These are phyloP conservation scores for Phaeosphaeriaceae sp. DNA, from an alignment of 2,329 filamentous ascomycete species.

Conservation along the genomic window DNA sequence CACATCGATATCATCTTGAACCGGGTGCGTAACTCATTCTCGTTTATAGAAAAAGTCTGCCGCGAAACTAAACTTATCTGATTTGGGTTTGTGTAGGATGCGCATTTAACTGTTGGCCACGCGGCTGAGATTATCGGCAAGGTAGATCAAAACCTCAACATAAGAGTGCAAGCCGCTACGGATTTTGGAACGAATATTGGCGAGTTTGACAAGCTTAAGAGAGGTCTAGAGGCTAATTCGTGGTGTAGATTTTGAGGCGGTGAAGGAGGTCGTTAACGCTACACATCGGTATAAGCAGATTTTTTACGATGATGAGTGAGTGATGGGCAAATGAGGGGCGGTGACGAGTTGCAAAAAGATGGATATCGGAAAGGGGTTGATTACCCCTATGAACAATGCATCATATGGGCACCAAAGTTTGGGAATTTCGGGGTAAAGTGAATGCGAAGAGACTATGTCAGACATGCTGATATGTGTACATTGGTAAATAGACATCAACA, in stretches of 20 bases:
- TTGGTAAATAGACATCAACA: neutral
- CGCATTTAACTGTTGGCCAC: slow-evolving; percentile 72
- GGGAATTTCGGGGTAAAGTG: too few species aligned
- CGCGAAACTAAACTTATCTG: too few species aligned
- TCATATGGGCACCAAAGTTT: too few species aligned
- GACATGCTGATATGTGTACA: slow-evolving; percentile 1
- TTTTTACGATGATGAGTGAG: slow-evolving; percentile 67
- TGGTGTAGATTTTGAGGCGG: slow-evolving; percentile 72
- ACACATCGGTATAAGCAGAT: slow-evolving; percentile 82
- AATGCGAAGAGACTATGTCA: too few species aligned
- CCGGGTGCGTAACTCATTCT: slow-evolving; percentile 61
- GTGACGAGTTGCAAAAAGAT: neutral
- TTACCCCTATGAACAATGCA: too few species aligned
- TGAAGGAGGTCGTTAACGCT: slow-evolving; percentile 80
- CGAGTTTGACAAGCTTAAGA: slow-evolving; percentile 55
- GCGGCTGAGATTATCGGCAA: slow-evolving; percentile 80
- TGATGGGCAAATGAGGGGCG: neutral
- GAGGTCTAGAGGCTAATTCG: neutral
- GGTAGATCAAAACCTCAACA: slow-evolving; percentile 73
- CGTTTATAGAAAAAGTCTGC: too few species aligned
- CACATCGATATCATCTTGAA: slow-evolving; percentile 76
- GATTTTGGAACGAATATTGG: slow-evolving; percentile 74
- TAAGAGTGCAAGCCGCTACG: slow-evolving; percentile 72
- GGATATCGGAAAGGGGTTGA: too few species aligned
- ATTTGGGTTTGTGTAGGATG: slow-evolving; percentile 62